These are phyloP conservation scores for Austropuccinia psidii DNA, from an alignment of 1,284 basidiomycete genomes.

Conservation along the genomic window DNA sequence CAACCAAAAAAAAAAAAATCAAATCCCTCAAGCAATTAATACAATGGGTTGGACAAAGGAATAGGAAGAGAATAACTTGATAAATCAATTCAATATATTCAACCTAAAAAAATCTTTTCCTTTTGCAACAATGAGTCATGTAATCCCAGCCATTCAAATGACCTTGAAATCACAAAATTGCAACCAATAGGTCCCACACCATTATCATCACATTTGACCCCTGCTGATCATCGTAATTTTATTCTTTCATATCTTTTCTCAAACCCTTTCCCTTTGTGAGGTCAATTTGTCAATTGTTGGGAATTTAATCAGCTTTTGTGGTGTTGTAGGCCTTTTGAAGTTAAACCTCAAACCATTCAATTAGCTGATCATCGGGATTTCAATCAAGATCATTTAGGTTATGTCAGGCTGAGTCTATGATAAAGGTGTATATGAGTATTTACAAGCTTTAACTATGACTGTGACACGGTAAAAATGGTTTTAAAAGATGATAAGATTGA, in stretches of 20 bases:
- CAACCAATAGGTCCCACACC: conserved; percentile 31
- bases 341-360: background rate
- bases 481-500: too few species aligned
- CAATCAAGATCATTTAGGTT: conserved; percentile 12
- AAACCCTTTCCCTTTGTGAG: background rate
- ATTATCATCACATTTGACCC: conserved; percentile 2
- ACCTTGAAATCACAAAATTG: background rate
- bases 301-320: background rate
- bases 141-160: background rate
- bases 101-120: too few species aligned
- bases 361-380: conserved; percentile 20
- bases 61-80: too few species aligned
- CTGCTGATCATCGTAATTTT: conserved; percentile 7
- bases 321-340: conserved; percentile 6
- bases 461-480: too few species aligned
- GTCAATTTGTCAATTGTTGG: conserved; percentile 13
- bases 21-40: too few species aligned
- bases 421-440: too few species aligned
- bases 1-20: too few species aligned
- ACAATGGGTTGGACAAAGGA: too few species aligned
- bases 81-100: too few species aligned
- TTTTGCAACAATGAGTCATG: background rate
- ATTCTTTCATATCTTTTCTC: conserved; percentile 22
- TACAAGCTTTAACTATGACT: too few species aligned
- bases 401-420: too few species aligned